Percentiles rank a stretch among this genome's conserved stretches.
Conservation (phyloP, 176 grass and related monocot species). For the Aegilops speltoides region DNA sequence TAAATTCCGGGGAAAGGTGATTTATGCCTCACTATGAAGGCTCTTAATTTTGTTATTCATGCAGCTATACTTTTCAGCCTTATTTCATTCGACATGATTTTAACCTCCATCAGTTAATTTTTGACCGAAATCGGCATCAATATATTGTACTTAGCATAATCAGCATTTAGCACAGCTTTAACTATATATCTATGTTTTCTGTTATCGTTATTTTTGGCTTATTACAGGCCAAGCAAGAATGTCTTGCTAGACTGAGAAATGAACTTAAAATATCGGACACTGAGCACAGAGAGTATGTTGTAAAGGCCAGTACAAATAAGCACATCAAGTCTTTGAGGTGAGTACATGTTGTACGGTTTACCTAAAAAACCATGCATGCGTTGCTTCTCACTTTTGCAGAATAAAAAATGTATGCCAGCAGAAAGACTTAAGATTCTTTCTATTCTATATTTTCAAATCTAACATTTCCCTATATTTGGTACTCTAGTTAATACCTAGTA, state of each 20-base stretch:
- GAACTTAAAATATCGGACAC: conserved; percentile 63
- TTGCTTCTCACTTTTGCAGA: neutral
- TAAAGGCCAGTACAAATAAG: conserved; percentile 47
- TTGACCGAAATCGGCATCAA: neutral
- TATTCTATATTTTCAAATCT: neutral
- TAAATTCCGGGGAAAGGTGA: neutral
- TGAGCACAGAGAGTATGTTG: conserved; percentile 59
- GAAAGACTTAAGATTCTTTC: neutral
- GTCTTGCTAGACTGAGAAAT: conserved; percentile 61
- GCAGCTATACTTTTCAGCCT: neutral
- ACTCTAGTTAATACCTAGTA: neutral
- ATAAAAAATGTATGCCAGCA: conserved; percentile 11
- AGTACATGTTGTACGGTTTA: neutral
- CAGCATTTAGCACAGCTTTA: neutral
- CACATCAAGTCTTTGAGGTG: conserved; percentile 59
- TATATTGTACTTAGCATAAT: neutral
- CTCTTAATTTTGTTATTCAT: conserved; percentile 1
- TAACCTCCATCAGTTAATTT: neutral
- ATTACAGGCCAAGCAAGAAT: conserved; percentile 40
- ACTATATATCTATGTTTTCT: neutral
- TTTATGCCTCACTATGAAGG: neutral
- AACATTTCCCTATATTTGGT: conserved; percentile 16
- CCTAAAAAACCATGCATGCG: neutral
- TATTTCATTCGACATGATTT: neutral
- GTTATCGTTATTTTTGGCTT: conserved; percentile 14